Evolutionary conservation across 2,329 filamentous ascomycete species (phyloP), one percentile per base, ranked within the genome.

Genomic region (Sporothrix euskadiensis): DNA sequence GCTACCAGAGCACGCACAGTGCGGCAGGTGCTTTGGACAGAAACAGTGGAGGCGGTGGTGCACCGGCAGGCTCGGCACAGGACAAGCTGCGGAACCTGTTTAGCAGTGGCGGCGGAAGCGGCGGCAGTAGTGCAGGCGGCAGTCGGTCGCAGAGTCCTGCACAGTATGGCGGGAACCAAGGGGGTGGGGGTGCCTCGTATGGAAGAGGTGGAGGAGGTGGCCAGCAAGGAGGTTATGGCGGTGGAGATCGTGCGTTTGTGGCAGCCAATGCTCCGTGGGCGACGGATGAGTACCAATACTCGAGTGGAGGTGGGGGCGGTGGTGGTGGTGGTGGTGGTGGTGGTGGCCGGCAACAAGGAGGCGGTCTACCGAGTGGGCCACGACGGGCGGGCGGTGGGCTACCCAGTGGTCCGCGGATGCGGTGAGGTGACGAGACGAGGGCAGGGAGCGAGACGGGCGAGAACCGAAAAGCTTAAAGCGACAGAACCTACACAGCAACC

Each of bases 61-160:
- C 79, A 75, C 79, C 80, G 78, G 83, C 85, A 2, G 85, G 85
- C 47, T 89, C 90, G 26, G 94, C 94, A 69, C 93, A 97, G 83
- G 93, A 97, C 78, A 86, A 93, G 77, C 84, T 98, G 77, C 93
- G 94, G 79, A 93, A 94, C 78, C 83, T 97, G 63, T 94, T 94
- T 86, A 89, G 89, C n/a, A 87, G 88, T 35, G 87, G 88, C 41
- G 85, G 85, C 5, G 35, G 56, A 3, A 57, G 32, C 49, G 69
- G 71, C 35, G 71, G 66, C 10, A 57, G 56, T 52, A 56, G 85
- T 87, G 76, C 88, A 87, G 59, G 84, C 84, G 66, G 91, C 30
- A 83, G 83, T 3, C 85, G 86, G 69, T 74, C 75, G 3, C 65
- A 61, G 39, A 76, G 75, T 35, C 75, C 75, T 41, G 74, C 71